Evolutionary conservation across 192 early-diverging fungal species (phyloP).

Genomic region (Coemansia sp.): DNA sequence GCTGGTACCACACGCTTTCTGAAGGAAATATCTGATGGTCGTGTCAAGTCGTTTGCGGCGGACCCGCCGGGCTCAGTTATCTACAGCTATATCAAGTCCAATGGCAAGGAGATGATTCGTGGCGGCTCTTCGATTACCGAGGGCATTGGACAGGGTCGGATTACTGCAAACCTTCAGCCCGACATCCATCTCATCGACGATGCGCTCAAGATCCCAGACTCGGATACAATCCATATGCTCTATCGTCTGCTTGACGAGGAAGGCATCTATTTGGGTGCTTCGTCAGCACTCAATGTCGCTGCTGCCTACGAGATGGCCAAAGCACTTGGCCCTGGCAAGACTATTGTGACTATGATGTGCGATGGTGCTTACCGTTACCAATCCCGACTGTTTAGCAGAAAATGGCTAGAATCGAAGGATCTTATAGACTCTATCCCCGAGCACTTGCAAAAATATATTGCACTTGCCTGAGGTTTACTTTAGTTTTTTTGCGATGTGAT

Average conservation of each 20-base stretch:
- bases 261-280: slow-evolving; percentile 90
- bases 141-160: slow-evolving; percentile 92
- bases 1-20: slow-evolving; percentile 81
- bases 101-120: slow-evolving; percentile 65
- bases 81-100: slow-evolving; percentile 74
- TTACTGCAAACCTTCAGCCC: slow-evolving; percentile 84
- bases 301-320: slow-evolving; percentile 90
- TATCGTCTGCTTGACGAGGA: slow-evolving; percentile 90
- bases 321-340: slow-evolving; percentile 72
- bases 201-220: slow-evolving; percentile 78
- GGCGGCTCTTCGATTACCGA: slow-evolving; percentile 88
- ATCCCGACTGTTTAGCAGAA: slow-evolving; percentile 74
- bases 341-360: slow-evolving; percentile 82
- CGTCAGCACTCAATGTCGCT: slow-evolving; percentile 90
- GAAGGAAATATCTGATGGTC: slow-evolving; percentile 68
- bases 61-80: slow-evolving; percentile 95
- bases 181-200: slow-evolving; percentile 81
- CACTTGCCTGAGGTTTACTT: slow-evolving; percentile 49
- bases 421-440: slow-evolving; percentile 74
- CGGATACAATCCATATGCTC: slow-evolving; percentile 79
- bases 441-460: slow-evolving; percentile 84
- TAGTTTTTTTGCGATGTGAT: background rate
- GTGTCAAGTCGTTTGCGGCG: slow-evolving; percentile 79
- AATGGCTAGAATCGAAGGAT: slow-evolving; percentile 87
- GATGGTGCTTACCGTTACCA: slow-evolving; percentile 90